These are phyloP conservation scores for Sporisorium graminicola DNA, from an alignment of 1,284 basidiomycete genomes.

Conservation along the genomic window DNA sequence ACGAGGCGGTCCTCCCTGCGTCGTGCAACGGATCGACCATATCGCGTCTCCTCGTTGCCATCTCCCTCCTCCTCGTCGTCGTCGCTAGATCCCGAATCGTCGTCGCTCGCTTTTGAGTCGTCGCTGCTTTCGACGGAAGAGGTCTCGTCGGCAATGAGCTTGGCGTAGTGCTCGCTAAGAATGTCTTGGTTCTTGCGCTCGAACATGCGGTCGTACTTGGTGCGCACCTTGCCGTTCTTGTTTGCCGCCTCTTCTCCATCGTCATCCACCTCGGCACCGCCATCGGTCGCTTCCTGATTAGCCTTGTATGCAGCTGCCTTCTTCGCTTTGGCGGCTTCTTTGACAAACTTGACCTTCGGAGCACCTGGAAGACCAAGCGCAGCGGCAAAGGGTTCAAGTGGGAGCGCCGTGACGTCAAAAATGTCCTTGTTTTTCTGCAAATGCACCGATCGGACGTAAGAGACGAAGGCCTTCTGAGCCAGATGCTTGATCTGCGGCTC, in stretches of 20 bases:
- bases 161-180: slow-evolving; percentile 89
- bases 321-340: slow-evolving; percentile 79
- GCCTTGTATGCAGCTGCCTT: slow-evolving; percentile 75
- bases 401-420: slow-evolving; percentile 87
- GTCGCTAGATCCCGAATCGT: slow-evolving; percentile 18
- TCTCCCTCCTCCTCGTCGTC: slow-evolving; percentile 14
- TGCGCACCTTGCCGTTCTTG: slow-evolving; percentile 71
- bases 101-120: slow-evolving; percentile 19
- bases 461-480: slow-evolving; percentile 95
- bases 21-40: slow-evolving; percentile 24
- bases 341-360: slow-evolving; percentile 92
- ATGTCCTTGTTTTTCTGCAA: slow-evolving; percentile 93
- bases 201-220: slow-evolving; percentile 99
- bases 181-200: slow-evolving; percentile 95
- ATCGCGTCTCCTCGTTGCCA: slow-evolving; percentile 40
- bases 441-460: slow-evolving; percentile 91
- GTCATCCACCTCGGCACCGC: slow-evolving; percentile 63
- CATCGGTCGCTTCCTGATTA: slow-evolving; percentile 27
- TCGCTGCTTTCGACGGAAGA: slow-evolving; percentile 27
- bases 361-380: slow-evolving; percentile 92
- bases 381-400: slow-evolving; percentile 85
- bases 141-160: slow-evolving; percentile 77
- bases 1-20: slow-evolving; percentile 40
- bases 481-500: slow-evolving; percentile 98
- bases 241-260: slow-evolving; percentile 62